These are phyloP conservation scores for Senna siamea DNA, from an alignment of 306 rosid species.

Conservation along the genomic window DNA sequence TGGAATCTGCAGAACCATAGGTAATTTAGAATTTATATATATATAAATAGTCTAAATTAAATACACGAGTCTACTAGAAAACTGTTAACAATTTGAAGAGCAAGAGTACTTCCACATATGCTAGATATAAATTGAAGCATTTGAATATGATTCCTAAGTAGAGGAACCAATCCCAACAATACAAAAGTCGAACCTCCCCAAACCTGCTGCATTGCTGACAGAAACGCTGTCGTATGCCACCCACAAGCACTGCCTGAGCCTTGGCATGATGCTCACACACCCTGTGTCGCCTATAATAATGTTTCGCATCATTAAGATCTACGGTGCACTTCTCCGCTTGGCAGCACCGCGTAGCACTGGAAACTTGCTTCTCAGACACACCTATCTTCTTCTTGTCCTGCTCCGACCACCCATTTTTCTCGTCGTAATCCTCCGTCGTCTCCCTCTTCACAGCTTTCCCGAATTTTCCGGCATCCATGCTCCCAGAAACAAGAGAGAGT, in stretches of 20 bases:
- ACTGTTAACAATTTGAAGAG: no score
- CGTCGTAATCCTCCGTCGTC: slow-evolving; percentile 16
- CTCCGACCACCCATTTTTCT: no score
- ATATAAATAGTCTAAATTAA: no score
- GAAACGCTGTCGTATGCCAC: slow-evolving; percentile 57
- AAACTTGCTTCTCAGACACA: slow-evolving; percentile 41
- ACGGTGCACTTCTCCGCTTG: slow-evolving; percentile 68
- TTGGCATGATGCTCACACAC: slow-evolving; percentile 70
- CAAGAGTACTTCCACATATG: no score
- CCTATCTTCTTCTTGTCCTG: slow-evolving; percentile 42
- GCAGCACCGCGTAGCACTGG: slow-evolving; percentile 47
- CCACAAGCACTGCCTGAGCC: slow-evolving; percentile 65
- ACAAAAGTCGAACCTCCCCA: not conserved
- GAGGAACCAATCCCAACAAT: no score
- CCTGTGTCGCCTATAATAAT: slow-evolving; percentile 63
- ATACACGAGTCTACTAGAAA: no score
- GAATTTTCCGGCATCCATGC: not conserved
- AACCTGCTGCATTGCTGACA: slow-evolving; percentile 91
- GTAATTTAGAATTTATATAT: no score
- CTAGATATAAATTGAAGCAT: no score
- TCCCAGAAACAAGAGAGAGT: not conserved
- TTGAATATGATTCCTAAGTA: no score
- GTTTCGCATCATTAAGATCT: slow-evolving; percentile 62
- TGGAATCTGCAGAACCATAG: slow-evolving; percentile 68
- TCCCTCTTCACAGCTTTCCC: slow-evolving; percentile 38